phyloP scores from a whole-genome alignment of 2,329 filamentous ascomycete genomes.

The Epichloe aotearoae region DNA sequence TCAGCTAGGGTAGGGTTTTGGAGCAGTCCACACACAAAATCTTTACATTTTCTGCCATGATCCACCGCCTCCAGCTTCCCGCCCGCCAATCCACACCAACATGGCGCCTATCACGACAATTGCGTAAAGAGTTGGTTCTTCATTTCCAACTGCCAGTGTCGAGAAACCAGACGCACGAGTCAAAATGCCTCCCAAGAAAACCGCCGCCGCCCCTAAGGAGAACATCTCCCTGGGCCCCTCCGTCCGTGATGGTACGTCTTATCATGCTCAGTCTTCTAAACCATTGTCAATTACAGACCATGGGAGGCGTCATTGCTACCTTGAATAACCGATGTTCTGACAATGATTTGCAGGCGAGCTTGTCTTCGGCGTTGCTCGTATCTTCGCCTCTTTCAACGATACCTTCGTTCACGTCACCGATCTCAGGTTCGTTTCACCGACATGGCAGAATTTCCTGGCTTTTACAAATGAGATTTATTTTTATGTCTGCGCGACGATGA shows the following conservation, averaged over 20 bases:
- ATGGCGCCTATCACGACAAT: constrained; percentile 14
- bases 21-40: constrained; percentile 13
- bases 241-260: constrained; percentile 72
- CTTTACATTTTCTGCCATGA: constrained; percentile 21
- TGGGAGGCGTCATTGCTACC: background rate
- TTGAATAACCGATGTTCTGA: constrained; percentile 6
- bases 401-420: constrained; percentile 98
- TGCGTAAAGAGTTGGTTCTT: constrained; percentile 11
- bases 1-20: constrained; percentile 22
- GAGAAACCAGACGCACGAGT: constrained; percentile 22
- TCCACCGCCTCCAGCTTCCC: constrained; percentile 19
- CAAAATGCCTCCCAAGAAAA: constrained; percentile 93
- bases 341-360: constrained; percentile 57
- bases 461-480: background rate
- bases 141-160: constrained; percentile 23
- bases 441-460: background rate
- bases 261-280: background rate
- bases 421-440: constrained; percentile 58
- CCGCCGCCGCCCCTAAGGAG: constrained; percentile 71
- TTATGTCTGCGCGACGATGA: background rate
- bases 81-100: constrained; percentile 14
- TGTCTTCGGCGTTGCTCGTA: constrained; percentile 95
- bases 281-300: background rate
- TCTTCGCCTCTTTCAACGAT: constrained; percentile 88
- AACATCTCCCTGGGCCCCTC: constrained; percentile 98